These are phyloP conservation scores for Saccharum spontaneum DNA, from an alignment of 176 grass and related monocot species.

Conservation along the genomic window DNA sequence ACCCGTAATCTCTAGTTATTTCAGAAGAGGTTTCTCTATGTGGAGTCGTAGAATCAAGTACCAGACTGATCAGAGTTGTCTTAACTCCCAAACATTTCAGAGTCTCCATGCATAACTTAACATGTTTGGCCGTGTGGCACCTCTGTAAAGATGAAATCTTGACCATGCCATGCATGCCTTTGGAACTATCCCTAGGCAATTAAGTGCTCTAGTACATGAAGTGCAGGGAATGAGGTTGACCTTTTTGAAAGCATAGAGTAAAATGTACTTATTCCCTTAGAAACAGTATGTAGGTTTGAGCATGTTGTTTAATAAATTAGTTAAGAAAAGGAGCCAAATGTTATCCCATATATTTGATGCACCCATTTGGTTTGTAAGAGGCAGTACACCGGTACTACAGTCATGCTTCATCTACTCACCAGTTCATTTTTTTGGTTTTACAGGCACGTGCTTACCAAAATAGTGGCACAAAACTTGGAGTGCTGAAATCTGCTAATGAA, in stretches of 20 bases:
- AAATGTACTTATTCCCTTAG: neutral
- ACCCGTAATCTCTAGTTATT: neutral
- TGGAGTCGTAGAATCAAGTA: neutral
- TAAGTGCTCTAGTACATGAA: neutral
- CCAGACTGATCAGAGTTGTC: neutral
- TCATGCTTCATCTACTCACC: slow-evolving; percentile 4
- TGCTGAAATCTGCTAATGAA: slow-evolving; percentile 93
- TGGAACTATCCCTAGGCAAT: neutral
- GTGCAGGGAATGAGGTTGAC: neutral
- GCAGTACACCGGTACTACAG: neutral
- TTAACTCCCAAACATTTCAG: neutral
- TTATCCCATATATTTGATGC: neutral
- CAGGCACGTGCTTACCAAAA: slow-evolving; percentile 81
- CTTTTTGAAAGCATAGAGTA: neutral
- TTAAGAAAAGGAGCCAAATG: neutral
- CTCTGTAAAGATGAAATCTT: neutral
- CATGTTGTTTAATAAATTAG: neutral
- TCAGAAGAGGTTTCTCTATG: neutral
- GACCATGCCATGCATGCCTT: neutral
- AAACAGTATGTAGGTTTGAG: neutral
- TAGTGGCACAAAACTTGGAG: slow-evolving; percentile 84
- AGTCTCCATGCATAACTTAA: neutral
- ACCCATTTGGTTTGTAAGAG: neutral
- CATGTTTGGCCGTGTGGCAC: neutral
- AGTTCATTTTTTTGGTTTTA: slow-evolving; percentile 32